Evolutionary conservation across 83 land plant genomes (phyloP).

Genomic region (Picea abies): DNA sequence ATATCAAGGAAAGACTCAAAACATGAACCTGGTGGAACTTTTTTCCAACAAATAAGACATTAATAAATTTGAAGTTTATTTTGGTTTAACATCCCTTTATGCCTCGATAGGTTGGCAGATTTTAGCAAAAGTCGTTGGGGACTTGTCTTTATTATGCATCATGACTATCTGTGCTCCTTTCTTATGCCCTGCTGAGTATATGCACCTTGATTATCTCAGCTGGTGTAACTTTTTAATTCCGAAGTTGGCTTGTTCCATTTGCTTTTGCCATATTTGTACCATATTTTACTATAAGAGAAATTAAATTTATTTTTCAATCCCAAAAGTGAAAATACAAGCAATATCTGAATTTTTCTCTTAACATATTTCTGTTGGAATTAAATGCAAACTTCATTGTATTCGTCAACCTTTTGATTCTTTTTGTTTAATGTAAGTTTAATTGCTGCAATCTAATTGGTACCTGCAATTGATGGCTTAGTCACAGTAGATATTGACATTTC

Average conservation of each 20-base stretch:
- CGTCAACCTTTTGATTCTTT: too few species aligned
- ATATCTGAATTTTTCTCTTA: too few species aligned
- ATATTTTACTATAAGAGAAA: neutral
- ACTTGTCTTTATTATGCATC: slow-evolving; percentile 8
- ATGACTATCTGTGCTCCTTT: slow-evolving; percentile 1
- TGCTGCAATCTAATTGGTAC: too few species aligned
- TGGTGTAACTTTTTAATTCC: neutral
- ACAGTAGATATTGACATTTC: too few species aligned
- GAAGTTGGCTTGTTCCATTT: neutral
- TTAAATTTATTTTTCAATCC: neutral
- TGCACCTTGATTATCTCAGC: slow-evolving; percentile 12
- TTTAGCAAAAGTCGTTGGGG: neutral
- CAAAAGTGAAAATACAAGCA: too few species aligned
- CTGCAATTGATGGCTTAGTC: too few species aligned
- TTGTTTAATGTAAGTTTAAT: too few species aligned
- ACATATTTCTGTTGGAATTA: too few species aligned
- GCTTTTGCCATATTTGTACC: neutral
- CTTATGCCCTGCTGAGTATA: slow-evolving; percentile 2
- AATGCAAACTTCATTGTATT: too few species aligned
- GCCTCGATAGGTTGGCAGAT: slow-evolving; percentile 1
- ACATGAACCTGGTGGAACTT: neutral
- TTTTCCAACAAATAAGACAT: neutral
- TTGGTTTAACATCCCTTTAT: slow-evolving; percentile 15
- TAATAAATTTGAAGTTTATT: slow-evolving; percentile 3
- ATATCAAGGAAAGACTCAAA: neutral